These are phyloP conservation scores for Orobanche coerulescens DNA, from an alignment of 257 asterid species.

Conservation along the genomic window DNA sequence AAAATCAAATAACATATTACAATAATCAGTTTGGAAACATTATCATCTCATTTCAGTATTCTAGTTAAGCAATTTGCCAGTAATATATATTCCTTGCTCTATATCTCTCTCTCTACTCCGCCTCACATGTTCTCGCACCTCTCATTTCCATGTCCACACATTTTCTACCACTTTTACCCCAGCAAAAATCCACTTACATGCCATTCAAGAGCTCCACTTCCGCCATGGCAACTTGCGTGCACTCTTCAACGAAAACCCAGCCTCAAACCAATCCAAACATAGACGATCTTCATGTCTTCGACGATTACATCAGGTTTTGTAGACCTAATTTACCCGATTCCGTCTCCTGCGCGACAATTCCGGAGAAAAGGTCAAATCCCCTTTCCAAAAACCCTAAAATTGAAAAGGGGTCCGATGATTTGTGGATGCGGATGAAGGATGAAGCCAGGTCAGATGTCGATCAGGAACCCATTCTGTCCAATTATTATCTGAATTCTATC, in stretches of 20 bases:
- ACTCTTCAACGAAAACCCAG: slow-evolving; percentile 42
- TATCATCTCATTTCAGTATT: too few relatives aligned
- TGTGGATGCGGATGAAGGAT: slow-evolving; percentile 58
- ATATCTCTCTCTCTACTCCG: slow-evolving; percentile 16
- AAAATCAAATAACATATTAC: too few relatives aligned
- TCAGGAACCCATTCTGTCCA: slow-evolving; percentile 63
- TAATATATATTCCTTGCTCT: too few relatives aligned
- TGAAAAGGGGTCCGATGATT: slow-evolving; percentile 20
- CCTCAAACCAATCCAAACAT: slow-evolving; percentile 25
- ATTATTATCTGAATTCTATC: slow-evolving; percentile 47
- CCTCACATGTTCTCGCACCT: slow-evolving; percentile 19
- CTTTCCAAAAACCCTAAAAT: background rate
- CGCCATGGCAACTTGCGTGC: slow-evolving; percentile 60
- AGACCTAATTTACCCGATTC: slow-evolving; percentile 36
- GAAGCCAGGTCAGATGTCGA: slow-evolving; percentile 64
- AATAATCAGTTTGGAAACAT: too few relatives aligned
- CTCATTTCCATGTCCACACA: slow-evolving; percentile 39
- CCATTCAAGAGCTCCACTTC: slow-evolving; percentile 17
- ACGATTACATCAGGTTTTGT: slow-evolving; percentile 36
- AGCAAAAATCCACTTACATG: slow-evolving; percentile 10
- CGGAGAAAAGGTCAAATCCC: slow-evolving; percentile 20
- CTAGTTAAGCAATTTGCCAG: too few relatives aligned
- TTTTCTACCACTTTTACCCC: slow-evolving; percentile 23
- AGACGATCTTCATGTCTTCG: slow-evolving; percentile 36
- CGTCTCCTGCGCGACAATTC: slow-evolving; percentile 32